phyloP scores from a whole-genome alignment of 176 grass and related monocot genomes.

The Avena atlantica region DNA sequence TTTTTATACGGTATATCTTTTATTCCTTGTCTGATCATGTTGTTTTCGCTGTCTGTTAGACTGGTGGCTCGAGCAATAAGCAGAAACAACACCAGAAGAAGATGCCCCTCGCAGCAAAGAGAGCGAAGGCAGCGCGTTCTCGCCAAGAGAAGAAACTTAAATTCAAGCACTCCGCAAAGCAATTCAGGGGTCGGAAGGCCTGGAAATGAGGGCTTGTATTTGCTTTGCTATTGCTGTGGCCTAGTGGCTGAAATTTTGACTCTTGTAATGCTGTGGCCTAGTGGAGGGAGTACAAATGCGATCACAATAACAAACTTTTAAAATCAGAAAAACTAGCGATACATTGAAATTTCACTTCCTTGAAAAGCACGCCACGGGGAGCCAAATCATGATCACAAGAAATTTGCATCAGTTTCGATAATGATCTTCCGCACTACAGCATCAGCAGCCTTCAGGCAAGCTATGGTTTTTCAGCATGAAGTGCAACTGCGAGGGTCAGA shows the following conservation, averaged over 20 bases:
- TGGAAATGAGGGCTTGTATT: conserved; percentile 63
- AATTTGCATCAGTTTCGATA: no score
- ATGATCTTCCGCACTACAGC: no score
- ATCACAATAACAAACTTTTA: no score
- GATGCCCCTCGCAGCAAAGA: conserved; percentile 76
- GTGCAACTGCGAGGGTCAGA: no score
- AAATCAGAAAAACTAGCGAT: no score
- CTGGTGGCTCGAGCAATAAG: conserved; percentile 78
- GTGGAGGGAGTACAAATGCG: no score
- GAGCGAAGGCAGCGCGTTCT: conserved; percentile 69
- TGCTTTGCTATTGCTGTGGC: conserved; percentile 16
- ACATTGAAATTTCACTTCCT: no score
- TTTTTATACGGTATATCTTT: no score
- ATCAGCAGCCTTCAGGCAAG: no score
- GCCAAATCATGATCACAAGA: no score
- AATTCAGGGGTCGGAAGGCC: conserved; percentile 79
- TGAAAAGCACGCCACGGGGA: no score
- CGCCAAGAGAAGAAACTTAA: conserved; percentile 66
- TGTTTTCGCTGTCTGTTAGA: conserved; percentile 41
- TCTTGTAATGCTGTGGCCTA: not conserved
- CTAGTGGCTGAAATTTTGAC: conserved; percentile 45
- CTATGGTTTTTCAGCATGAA: no score
- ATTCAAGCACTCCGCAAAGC: conserved; percentile 60
- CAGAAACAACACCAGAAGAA: conserved; percentile 88
- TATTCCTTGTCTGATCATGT: not conserved